These are phyloP conservation scores for Sapria himalayana DNA, from an alignment of 345 rosid genomes.

Conservation along the genomic window DNA sequence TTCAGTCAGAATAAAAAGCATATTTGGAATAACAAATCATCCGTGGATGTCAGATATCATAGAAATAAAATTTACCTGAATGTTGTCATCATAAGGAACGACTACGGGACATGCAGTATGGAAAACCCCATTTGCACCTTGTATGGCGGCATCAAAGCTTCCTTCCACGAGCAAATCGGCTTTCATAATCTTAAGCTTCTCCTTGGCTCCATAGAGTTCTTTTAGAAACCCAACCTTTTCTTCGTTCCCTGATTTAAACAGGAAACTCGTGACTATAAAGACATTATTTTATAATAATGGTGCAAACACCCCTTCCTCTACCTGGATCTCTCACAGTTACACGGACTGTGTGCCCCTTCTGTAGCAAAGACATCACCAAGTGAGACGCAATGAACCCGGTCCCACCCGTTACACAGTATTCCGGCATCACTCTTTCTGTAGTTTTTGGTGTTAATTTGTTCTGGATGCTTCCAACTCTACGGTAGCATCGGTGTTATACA, in stretches of 20 bases:
- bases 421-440: slow-evolving; percentile 24
- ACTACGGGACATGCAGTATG: slow-evolving; percentile 74
- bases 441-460: too few species aligned
- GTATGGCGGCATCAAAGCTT: slow-evolving; percentile 50
- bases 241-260: slow-evolving; percentile 19
- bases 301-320: too few species aligned
- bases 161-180: slow-evolving; percentile 48
- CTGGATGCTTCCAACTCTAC: too few species aligned
- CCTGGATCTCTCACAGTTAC: slow-evolving; percentile 75
- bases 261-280: too few species aligned
- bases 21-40: too few species aligned
- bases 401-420: slow-evolving; percentile 85
- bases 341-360: slow-evolving; percentile 42
- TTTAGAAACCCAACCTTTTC: slow-evolving; percentile 33
- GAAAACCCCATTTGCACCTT: slow-evolving; percentile 70
- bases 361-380: slow-evolving; percentile 44
- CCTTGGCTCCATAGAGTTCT: slow-evolving; percentile 40
- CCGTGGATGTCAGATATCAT: too few species aligned
- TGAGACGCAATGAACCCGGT: slow-evolving; percentile 73
- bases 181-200: slow-evolving; percentile 38
- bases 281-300: too few species aligned
- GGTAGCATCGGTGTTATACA: too few species aligned
- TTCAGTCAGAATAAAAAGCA: too few species aligned
- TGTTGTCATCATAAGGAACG: slow-evolving; percentile 35
- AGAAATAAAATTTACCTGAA: slow-evolving; percentile 17